A percentile compares a stretch with the other conserved stretches of the same genome.
Evolutionary conservation across 768 basidiomycete genomes (phyloP).

Genomic region (Lentinula raphanica): DNA sequence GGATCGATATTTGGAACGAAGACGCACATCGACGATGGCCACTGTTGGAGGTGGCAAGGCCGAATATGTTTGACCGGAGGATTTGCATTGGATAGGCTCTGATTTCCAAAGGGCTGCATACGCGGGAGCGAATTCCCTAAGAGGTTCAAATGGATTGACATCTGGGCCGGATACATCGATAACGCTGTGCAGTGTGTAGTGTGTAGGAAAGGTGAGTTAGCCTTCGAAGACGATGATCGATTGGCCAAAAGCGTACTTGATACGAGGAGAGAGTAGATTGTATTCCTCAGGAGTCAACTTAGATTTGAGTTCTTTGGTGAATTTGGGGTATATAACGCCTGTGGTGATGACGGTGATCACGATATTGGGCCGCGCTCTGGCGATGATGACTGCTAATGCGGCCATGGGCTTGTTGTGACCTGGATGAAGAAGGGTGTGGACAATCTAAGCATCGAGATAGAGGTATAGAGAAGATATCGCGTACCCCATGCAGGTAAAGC

Average conservation of each 20-base stretch:
- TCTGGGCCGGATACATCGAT: background rate
- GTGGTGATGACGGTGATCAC: background rate
- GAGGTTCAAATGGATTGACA: background rate
- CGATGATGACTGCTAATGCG: background rate
- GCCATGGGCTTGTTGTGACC: conserved; percentile 2
- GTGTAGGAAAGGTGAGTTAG: too few species aligned
- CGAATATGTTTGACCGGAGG: background rate
- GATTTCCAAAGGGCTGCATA: background rate
- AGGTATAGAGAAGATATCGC: background rate
- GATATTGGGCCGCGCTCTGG: background rate
- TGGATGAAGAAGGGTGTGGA: background rate
- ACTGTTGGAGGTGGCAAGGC: background rate
- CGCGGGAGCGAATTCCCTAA: background rate
- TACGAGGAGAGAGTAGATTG: background rate
- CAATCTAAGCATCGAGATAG: background rate
- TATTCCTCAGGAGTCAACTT: background rate
- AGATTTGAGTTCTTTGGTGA: background rate
- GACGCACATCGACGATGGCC: conserved; percentile 1
- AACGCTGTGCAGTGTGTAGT: background rate
- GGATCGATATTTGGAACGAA: too few species aligned
- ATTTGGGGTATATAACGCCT: background rate
- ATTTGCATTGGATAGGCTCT: background rate
- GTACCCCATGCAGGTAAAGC: background rate
- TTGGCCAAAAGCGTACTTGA: background rate
- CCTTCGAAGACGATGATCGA: too few species aligned